phyloP scores from a whole-genome alignment of 202 grass and related monocot genomes.

The Bolboschoenoplectus hybrid region DNA sequence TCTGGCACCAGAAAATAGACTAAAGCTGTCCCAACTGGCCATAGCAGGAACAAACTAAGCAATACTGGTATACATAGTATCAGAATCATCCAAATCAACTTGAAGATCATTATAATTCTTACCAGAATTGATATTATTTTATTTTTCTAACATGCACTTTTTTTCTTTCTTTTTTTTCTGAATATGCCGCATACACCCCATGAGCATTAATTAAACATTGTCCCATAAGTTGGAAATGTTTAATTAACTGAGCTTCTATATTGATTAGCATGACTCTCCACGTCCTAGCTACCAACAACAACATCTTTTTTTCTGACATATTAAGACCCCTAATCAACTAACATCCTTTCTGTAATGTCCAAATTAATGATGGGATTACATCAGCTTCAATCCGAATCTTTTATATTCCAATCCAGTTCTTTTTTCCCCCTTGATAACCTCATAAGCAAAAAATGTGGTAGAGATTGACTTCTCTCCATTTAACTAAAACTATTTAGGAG shows the following conservation, averaged over 20 bases:
- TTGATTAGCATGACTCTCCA: constrained; percentile 35
- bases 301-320: constrained; percentile 25
- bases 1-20: not conserved
- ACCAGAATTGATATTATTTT: not conserved
- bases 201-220: constrained; percentile 42
- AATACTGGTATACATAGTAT: not conserved
- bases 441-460: not conserved
- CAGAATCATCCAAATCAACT: not conserved
- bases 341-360: constrained; percentile 15
- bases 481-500: not conserved
- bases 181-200: constrained; percentile 3
- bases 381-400: constrained; percentile 32
- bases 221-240: constrained; percentile 31
- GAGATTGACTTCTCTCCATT: not conserved
- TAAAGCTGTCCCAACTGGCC: not conserved
- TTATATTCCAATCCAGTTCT: not conserved
- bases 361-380: constrained; percentile 36
- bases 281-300: constrained; percentile 33
- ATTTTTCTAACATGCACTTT: not conserved
- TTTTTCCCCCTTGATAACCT: not conserved
- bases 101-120: constrained; percentile 18
- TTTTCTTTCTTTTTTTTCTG: not conserved
- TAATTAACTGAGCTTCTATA: not conserved
- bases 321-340: constrained; percentile 29
- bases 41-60: not conserved